Evolutionary conservation across 2,329 filamentous ascomycete genomes (phyloP).

Genomic region (Karstenula rhodostoma): DNA sequence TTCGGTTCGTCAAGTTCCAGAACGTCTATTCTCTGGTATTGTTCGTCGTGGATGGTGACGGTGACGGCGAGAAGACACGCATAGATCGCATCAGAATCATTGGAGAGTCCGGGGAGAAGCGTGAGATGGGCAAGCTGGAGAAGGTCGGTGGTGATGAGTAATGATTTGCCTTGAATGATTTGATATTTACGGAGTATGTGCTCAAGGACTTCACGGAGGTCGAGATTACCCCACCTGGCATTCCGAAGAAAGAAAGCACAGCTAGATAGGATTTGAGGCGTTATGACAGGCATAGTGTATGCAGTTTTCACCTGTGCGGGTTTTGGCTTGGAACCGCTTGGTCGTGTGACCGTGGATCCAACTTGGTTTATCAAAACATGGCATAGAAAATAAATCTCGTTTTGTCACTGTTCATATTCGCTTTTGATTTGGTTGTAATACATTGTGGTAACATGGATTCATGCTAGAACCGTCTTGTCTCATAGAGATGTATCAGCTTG

Average conservation of each 20-base stretch:
- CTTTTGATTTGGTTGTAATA: no score
- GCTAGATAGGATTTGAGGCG: not conserved
- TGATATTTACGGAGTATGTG: not conserved
- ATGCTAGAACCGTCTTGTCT: no score
- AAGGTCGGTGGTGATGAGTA: conserved; percentile 80
- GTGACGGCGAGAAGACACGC: conserved; percentile 84
- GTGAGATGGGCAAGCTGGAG: conserved; percentile 92
- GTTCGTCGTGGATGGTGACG: conserved; percentile 83
- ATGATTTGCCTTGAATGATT: conserved; percentile 1
- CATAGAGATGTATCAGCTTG: no score
- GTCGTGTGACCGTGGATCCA: not conserved
- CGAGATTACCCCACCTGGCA: not conserved
- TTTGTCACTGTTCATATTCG: not conserved
- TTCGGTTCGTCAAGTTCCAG: conserved; percentile 98
- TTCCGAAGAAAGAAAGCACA: not conserved
- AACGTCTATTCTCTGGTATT: conserved; percentile 86
- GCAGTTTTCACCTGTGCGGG: not conserved
- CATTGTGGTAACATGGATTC: no score
- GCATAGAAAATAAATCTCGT: not conserved
- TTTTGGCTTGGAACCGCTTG: not conserved
- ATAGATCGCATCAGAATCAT: conserved; percentile 81
- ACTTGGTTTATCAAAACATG: not conserved
- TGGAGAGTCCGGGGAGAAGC: conserved; percentile 89
- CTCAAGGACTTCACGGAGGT: not conserved
- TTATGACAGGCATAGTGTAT: not conserved